These are phyloP conservation scores for Capsicum rhomboideum DNA, from an alignment of 257 asterid genomes.

Conservation along the genomic window DNA sequence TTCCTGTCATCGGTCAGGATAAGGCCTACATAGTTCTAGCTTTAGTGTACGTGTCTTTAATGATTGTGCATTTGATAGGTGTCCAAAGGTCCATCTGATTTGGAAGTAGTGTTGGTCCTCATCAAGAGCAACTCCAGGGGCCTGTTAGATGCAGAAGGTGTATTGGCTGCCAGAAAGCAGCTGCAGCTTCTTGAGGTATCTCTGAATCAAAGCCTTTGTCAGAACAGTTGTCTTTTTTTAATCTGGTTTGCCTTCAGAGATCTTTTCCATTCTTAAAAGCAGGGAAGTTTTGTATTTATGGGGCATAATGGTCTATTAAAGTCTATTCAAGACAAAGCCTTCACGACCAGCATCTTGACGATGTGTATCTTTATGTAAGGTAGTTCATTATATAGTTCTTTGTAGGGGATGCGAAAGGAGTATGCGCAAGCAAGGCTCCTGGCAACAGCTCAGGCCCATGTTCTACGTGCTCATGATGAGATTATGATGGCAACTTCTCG, in stretches of 20 bases:
- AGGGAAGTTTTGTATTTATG: background rate
- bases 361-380: background rate
- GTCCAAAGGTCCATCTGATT: constrained; percentile 87
- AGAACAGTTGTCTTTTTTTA: background rate
- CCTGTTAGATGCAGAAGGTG: constrained; percentile 55
- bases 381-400: constrained; percentile 1
- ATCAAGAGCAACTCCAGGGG: constrained; percentile 75
- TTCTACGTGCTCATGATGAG: constrained; percentile 94
- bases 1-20: background rate
- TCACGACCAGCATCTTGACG: background rate
- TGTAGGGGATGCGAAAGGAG: constrained; percentile 93
- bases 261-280: background rate
- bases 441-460: constrained; percentile 85
- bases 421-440: constrained; percentile 73
- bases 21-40: background rate
- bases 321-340: background rate
- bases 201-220: background rate
- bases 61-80: constrained; percentile 31
- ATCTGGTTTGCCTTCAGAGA: background rate
- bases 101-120: constrained; percentile 76
- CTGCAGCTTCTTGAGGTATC: constrained; percentile 88
- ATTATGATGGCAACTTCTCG: constrained; percentile 88
- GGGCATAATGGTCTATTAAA: background rate
- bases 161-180: constrained; percentile 63
- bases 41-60: background rate